phyloP scores from a whole-genome alignment of 73 alveolate species.

The Diophrys sp. region DNA sequence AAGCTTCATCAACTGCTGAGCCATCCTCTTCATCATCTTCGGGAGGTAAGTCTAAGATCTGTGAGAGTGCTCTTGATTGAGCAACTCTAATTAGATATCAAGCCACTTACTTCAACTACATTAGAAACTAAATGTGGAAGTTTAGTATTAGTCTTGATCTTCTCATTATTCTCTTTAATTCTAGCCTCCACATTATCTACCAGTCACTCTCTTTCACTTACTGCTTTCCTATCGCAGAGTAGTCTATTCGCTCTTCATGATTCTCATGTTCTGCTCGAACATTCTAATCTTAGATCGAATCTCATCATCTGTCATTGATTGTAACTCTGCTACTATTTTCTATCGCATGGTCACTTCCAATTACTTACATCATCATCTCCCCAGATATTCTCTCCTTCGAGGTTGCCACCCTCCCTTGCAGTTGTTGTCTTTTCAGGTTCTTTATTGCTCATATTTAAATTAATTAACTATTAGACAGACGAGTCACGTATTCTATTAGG shows the following conservation, averaged over 20 bases:
- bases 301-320: conserved; percentile 55
- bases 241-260: conserved; percentile 36
- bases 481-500: conserved; percentile 58
- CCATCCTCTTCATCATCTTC: conserved; percentile 77
- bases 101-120: conserved; percentile 61
- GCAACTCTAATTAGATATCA: too few species aligned
- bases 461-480: conserved; percentile 56
- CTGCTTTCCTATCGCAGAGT: conserved; percentile 26
- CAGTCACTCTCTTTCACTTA: background rate
- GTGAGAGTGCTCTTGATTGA: too few species aligned
- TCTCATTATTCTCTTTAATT: conserved; percentile 84
- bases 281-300: conserved; percentile 27
- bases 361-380: conserved; percentile 58
- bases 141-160: conserved; percentile 79
- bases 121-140: conserved; percentile 97
- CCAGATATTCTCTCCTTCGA: conserved; percentile 49
- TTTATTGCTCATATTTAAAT: background rate
- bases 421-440: background rate
- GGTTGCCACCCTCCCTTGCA: background rate
- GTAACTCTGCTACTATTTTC: conserved; percentile 23
- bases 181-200: conserved; percentile 36
- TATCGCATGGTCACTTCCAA: background rate
- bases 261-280: conserved; percentile 57
- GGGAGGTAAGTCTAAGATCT: conserved; percentile 71
- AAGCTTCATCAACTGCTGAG: conserved; percentile 46